These are phyloP conservation scores for Talaromyces sp. DNA, from an alignment of 2,329 filamentous ascomycete genomes.

Conservation along the genomic window DNA sequence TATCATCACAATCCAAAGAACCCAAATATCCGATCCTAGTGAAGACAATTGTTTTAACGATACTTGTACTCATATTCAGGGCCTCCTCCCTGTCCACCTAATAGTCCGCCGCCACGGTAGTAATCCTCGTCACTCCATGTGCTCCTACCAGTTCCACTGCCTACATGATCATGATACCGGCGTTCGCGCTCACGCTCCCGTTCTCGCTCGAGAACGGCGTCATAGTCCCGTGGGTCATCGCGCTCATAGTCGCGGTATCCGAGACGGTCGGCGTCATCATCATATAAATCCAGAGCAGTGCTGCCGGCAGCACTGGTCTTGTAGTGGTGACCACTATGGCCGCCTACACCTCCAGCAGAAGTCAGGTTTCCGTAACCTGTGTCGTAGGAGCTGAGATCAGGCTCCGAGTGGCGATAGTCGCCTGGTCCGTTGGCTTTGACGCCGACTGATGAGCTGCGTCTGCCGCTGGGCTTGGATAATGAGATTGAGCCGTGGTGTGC, in stretches of 20 bases:
- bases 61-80: conserved; percentile 22
- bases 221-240: conserved; percentile 26
- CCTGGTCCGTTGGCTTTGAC: conserved; percentile 18
- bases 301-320: conserved; percentile 21
- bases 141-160: conserved; percentile 22
- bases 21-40: background rate
- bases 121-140: conserved; percentile 39
- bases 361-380: conserved; percentile 22
- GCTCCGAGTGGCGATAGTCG: conserved; percentile 38
- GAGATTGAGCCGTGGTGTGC: conserved; percentile 17
- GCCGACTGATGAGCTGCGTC: conserved; percentile 34
- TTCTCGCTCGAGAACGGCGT: conserved; percentile 28
- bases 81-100: conserved; percentile 30
- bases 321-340: conserved; percentile 26
- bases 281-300: background rate
- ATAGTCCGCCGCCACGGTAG: conserved; percentile 31
- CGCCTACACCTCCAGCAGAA: conserved; percentile 19
- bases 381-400: conserved; percentile 27
- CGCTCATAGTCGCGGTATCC: conserved; percentile 30
- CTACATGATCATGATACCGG: conserved; percentile 26
- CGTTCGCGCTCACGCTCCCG: conserved; percentile 28
- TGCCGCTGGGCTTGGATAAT: conserved; percentile 20
- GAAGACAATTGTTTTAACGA: conserved; percentile 3
- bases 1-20: conserved; percentile 10
- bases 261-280: conserved; percentile 23